Percentiles rank a stretch among this genome's conserved stretches.
Conservation (phyloP, 2,329 filamentous ascomycete genomes). For the Chrysoporthe deuterocubensis region DNA sequence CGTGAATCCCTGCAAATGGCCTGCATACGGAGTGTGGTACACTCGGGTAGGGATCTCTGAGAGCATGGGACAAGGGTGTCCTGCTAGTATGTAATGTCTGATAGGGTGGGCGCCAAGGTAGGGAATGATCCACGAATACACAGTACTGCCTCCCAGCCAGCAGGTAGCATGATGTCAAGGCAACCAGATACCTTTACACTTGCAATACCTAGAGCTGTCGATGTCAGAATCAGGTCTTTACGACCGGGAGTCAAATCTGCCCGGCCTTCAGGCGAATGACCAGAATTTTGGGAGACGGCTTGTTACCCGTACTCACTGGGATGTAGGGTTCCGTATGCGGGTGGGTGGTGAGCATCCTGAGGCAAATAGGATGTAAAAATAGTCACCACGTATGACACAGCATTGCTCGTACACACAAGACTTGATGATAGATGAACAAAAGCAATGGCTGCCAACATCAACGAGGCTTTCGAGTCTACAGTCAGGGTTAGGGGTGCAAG, state of each 20-base stretch:
- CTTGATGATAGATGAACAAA: neutral
- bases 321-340: neutral
- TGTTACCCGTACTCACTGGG: neutral
- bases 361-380: neutral
- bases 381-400: neutral
- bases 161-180: too few relatives aligned
- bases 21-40: neutral
- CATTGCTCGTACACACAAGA: neutral
- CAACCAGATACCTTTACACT: neutral
- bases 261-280: too few relatives aligned
- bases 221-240: neutral
- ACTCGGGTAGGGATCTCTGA: neutral
- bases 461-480: too few relatives aligned
- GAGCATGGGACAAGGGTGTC: neutral
- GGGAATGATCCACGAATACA: neutral
- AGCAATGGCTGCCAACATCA: neutral
- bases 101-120: neutral
- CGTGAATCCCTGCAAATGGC: neutral
- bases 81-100: neutral
- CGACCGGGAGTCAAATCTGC: too few relatives aligned
- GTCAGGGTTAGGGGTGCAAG: constrained; percentile 1
- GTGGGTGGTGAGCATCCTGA: neutral
- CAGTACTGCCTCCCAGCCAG: too few relatives aligned
- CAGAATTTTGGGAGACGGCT: too few relatives aligned
- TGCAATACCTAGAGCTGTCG: neutral